Evolutionary conservation across 2,329 filamentous ascomycete genomes (phyloP), one percentile per base, ranked within the genome.

Genomic region (Stenocarpella maydis): DNA sequence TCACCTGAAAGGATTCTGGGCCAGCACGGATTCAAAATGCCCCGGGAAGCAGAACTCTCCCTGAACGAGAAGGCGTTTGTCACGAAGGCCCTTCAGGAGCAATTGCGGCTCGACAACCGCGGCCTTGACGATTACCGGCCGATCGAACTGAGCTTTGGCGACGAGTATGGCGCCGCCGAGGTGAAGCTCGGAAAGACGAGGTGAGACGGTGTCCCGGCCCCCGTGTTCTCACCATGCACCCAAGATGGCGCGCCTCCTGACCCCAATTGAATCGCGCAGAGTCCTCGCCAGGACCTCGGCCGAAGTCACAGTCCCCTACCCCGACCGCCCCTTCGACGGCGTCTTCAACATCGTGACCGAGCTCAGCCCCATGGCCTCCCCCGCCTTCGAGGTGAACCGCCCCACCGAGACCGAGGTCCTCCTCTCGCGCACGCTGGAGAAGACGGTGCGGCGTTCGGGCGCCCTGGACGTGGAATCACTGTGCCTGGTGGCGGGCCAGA

Each of bases 391-490:
- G 80, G 88, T 92, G 74, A 93, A 92, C 79, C 88, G 94, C 66
- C 92, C 92, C 58, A 95, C 91, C 72, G 92, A 97, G 75, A 88
- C 91, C 68, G 96, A 98, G 82, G 86, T 95, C 3, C 87, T 97
- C 50, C 89, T 98, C 34, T 94, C 95, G 12, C 91, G 95, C 41
- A 88, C 96, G 50, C 90, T 99, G 24, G 96, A 99, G 80, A 97
- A 97, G 82, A 95, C 96, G 10, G 90, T 98, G 71, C 94, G 96
- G 50, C 91, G 96, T 71, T 97, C 95, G 1, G 92, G 92, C 74
- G 95, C 96, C 8, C 88, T 99, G 49, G 95, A 98, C 79, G 97
- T 95, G 41, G 96, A 99, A 81, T 97, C 95, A 4, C 87, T 99
- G 53, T 99, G 96, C 80, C 93, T 99, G 26, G 86, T 98, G 34